These are phyloP conservation scores for Singerocomus inundabilis DNA, from an alignment of 1,284 basidiomycete genomes.

Conservation along the genomic window DNA sequence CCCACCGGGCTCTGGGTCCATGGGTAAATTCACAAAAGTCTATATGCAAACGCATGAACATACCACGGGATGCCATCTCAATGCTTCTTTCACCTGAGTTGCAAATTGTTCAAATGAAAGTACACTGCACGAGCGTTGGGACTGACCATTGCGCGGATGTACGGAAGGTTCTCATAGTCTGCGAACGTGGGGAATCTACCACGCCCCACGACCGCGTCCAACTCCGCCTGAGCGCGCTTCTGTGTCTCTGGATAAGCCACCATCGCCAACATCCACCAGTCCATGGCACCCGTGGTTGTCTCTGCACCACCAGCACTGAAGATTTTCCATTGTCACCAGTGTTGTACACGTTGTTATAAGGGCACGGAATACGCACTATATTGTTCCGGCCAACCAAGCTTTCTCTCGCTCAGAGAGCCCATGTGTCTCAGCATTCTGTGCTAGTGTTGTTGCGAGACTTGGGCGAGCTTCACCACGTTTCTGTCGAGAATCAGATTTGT, in stretches of 20 bases:
- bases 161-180: neutral
- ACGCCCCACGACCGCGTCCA: slow-evolving; percentile 37
- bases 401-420: slow-evolving; percentile 7
- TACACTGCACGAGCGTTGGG: too few relatives aligned
- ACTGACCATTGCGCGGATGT: slow-evolving; percentile 13
- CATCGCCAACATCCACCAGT: slow-evolving; percentile 41
- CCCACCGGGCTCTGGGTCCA: slow-evolving; percentile 1
- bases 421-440: slow-evolving; percentile 7
- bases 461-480: neutral
- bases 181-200: slow-evolving; percentile 5
- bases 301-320: slow-evolving; percentile 6
- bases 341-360: too few relatives aligned
- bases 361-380: neutral
- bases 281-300: slow-evolving; percentile 6
- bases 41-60: neutral
- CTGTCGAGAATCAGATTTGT: slow-evolving; percentile 1
- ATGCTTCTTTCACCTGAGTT: slow-evolving; percentile 6
- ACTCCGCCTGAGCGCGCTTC: slow-evolving; percentile 37
- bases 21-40: neutral
- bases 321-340: neutral
- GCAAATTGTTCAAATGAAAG: neutral
- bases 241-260: slow-evolving; percentile 37
- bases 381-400: slow-evolving; percentile 9
- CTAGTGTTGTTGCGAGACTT: neutral
- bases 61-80: slow-evolving; percentile 11